Percentiles rank a stretch among this genome's conserved stretches.
Evolutionary conservation across 2,329 filamentous ascomycete genomes (phyloP).

Genomic region (Penicillium sp.): DNA sequence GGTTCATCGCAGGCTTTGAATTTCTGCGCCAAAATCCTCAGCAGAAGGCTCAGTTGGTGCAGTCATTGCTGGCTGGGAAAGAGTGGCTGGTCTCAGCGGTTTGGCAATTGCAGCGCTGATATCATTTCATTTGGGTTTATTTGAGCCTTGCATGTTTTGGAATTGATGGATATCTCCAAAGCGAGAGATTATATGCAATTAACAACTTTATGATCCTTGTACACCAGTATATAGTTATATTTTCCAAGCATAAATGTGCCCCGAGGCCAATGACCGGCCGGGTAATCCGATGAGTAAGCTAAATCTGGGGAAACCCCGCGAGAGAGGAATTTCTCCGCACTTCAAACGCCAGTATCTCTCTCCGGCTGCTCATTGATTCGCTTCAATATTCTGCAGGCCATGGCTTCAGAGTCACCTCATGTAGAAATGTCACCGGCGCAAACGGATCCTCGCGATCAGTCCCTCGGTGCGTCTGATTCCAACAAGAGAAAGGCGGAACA

Average conservation of each 20-base stretch:
- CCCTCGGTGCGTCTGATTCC: constrained; percentile 27
- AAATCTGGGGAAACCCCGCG: constrained; percentile 38
- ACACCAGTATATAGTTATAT: background rate
- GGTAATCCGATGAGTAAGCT: constrained; percentile 23
- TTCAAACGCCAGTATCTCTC: constrained; percentile 18
- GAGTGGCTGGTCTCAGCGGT: constrained; percentile 12
- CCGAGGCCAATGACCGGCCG: constrained; percentile 9
- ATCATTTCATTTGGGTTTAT: background rate
- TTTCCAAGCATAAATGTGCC: background rate
- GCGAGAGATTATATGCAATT: background rate
- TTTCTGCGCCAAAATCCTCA: constrained; percentile 19
- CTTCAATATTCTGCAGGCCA: constrained; percentile 13
- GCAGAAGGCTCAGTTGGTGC: constrained; percentile 7
- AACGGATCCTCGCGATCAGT: constrained; percentile 25
- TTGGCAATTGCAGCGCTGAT: background rate
- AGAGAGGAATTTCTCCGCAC: constrained; percentile 41
- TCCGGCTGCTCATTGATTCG: constrained; percentile 7
- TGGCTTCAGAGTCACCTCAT: constrained; percentile 39
- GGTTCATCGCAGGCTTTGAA: constrained; percentile 18
- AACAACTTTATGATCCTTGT: background rate
- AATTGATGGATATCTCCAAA: too few relatives aligned
- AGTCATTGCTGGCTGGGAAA: constrained; percentile 13
- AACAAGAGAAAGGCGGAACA: constrained; percentile 47
- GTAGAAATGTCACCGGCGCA: constrained; percentile 29
- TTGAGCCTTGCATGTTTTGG: background rate